Conservation (phyloP, 2,329 filamentous ascomycete species). For the Paraconiothyrium brasiliense region DNA sequence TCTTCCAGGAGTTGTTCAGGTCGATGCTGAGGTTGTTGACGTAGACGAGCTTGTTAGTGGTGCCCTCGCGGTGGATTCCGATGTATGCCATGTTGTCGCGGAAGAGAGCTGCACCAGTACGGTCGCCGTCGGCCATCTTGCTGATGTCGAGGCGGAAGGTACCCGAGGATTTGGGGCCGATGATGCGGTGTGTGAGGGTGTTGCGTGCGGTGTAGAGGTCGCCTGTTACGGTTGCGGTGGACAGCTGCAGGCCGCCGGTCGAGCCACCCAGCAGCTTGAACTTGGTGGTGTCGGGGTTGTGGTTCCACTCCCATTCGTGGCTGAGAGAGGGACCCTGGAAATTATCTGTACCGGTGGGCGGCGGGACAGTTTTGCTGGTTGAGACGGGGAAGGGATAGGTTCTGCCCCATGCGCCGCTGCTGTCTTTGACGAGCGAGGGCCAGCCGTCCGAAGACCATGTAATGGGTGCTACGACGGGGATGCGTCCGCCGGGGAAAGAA, state of each 20-base stretch:
- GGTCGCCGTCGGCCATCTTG: slow-evolving; percentile 62
- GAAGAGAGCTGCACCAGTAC: slow-evolving; percentile 62
- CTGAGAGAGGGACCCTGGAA: slow-evolving; percentile 57
- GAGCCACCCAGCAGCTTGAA: slow-evolving; percentile 56
- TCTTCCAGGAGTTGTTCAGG: slow-evolving; percentile 37
- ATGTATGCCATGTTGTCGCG: slow-evolving; percentile 65
- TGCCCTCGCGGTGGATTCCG: slow-evolving; percentile 55
- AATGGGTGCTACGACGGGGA: slow-evolving; percentile 66
- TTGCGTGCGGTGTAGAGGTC: slow-evolving; percentile 59
- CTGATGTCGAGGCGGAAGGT: slow-evolving; percentile 62
- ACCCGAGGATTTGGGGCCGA: slow-evolving; percentile 54
- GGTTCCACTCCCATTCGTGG: slow-evolving; percentile 69
- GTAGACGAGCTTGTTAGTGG: slow-evolving; percentile 48
- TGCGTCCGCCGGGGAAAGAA: slow-evolving; percentile 65
- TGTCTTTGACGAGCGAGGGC: slow-evolving; percentile 55
- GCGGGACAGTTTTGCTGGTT: slow-evolving; percentile 41
- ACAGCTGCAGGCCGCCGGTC: slow-evolving; percentile 53
- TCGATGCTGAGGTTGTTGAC: slow-evolving; percentile 53
- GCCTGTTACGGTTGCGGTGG: slow-evolving; percentile 61
- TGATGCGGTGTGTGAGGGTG: slow-evolving; percentile 54
- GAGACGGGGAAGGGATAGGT: slow-evolving; percentile 52
- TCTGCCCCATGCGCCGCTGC: slow-evolving; percentile 59
- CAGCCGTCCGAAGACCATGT: slow-evolving; percentile 63
- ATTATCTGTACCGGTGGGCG: slow-evolving; percentile 54
- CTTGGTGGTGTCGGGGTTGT: slow-evolving; percentile 64